These are phyloP conservation scores for Lyophyllum semitale DNA, from an alignment of 768 basidiomycete species.

Conservation along the genomic window DNA sequence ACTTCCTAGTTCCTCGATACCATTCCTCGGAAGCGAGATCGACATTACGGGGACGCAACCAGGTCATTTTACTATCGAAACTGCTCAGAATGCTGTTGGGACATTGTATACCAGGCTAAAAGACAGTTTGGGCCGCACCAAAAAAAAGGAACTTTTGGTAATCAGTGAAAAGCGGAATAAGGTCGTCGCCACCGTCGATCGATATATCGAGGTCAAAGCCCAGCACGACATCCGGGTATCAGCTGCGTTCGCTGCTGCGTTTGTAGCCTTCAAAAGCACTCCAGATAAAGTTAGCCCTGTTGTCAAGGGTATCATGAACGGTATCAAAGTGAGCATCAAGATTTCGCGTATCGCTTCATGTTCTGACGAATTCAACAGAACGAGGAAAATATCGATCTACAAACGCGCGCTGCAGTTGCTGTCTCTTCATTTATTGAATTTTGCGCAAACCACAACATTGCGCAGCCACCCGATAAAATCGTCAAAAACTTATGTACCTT, in stretches of 20 bases:
- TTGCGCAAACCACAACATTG: constrained; percentile 70
- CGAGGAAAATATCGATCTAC: constrained; percentile 88
- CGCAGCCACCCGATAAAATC: constrained; percentile 92
- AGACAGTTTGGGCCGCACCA: constrained; percentile 70
- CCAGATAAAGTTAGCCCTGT: constrained; percentile 96
- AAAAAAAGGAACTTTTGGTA: constrained; percentile 72
- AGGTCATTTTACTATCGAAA: constrained; percentile 77
- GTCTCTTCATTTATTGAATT: constrained; percentile 89
- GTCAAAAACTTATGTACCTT: constrained; percentile 97
- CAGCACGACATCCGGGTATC: constrained; percentile 87
- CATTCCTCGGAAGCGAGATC: constrained; percentile 73
- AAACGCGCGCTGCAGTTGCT: constrained; percentile 82
- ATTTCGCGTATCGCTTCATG: not conserved
- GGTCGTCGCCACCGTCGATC: constrained; percentile 70
- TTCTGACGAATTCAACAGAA: constrained; percentile 44
- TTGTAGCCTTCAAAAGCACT: constrained; percentile 82
- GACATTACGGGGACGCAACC: constrained; percentile 68
- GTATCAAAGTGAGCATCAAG: constrained; percentile 75
- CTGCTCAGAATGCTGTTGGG: constrained; percentile 72
- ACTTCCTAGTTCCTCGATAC: constrained; percentile 77
- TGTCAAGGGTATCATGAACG: constrained; percentile 96
- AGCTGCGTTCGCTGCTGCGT: constrained; percentile 88
- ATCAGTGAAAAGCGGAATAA: constrained; percentile 78
- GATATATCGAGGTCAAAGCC: constrained; percentile 79
- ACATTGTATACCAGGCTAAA: constrained; percentile 74